Percentiles rank a stretch among this genome's conserved stretches.
Evolutionary conservation across 306 rosid genomes (phyloP).

Genomic region (Casuarina cunninghamiana): DNA sequence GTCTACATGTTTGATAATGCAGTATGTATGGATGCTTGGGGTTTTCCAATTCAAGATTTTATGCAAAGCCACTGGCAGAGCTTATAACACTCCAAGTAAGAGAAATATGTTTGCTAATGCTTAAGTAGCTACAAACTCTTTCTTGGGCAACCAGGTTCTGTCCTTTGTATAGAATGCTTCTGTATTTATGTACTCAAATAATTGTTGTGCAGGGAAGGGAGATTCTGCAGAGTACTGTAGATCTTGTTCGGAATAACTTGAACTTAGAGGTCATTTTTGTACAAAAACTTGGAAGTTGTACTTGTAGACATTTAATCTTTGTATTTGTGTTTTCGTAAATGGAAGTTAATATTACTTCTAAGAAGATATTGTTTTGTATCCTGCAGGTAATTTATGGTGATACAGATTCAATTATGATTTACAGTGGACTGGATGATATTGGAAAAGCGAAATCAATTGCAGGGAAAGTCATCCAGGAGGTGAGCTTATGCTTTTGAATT

Average conservation of each 20-base stretch:
- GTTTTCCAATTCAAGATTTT: slow-evolving; percentile 92
- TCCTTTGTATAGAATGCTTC: slow-evolving; percentile 25
- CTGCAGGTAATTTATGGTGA: slow-evolving; percentile 92
- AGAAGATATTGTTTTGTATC: slow-evolving; percentile 30
- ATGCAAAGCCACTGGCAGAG: slow-evolving; percentile 96
- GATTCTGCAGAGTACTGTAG: slow-evolving; percentile 92
- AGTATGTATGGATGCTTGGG: slow-evolving; percentile 99
- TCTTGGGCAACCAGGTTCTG: slow-evolving; percentile 16
- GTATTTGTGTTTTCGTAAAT: slow-evolving; percentile 9
- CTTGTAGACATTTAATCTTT: slow-evolving; percentile 9
- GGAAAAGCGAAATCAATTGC: slow-evolving; percentile 76
- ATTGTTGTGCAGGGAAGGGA: slow-evolving; percentile 83
- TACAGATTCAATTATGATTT: slow-evolving; percentile 96
- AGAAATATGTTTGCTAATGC: slow-evolving; percentile 21
- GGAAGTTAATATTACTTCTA: slow-evolving; percentile 27
- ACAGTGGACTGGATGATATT: slow-evolving; percentile 92
- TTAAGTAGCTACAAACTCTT: slow-evolving; percentile 8
- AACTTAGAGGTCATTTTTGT: slow-evolving; percentile 76
- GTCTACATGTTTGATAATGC: slow-evolving; percentile 36
- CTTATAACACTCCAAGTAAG: slow-evolving; percentile 91
- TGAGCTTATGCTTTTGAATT: slow-evolving; percentile 34
- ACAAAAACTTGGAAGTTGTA: slow-evolving; percentile 26
- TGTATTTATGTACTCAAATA: slow-evolving; percentile 20
- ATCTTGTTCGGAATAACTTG: slow-evolving; percentile 89
- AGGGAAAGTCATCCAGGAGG: slow-evolving; percentile 90